A percentile compares a stretch with the other conserved stretches of the same genome.
Evolutionary conservation across 1,284 basidiomycete genomes (phyloP).

Genomic region (Apiotrichum siamense): DNA sequence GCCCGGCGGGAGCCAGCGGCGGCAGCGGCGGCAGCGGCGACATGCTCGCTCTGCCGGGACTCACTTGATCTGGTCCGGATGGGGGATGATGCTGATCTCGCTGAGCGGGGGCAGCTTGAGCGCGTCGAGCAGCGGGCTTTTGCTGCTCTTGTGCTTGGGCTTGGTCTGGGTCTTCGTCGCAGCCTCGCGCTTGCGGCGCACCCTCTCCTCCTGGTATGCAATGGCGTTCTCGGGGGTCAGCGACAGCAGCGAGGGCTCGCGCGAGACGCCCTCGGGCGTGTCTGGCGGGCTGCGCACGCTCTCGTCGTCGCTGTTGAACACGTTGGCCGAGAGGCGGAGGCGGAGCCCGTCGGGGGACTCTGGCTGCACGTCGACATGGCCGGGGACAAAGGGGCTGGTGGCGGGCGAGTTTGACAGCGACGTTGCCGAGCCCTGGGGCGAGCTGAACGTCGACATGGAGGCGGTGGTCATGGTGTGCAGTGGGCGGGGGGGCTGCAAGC

Average conservation of each 20-base stretch:
- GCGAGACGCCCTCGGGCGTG: background rate
- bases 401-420: background rate
- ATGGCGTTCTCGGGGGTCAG: background rate
- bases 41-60: slow-evolving; percentile 2
- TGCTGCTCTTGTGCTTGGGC: background rate
- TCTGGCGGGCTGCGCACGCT: background rate
- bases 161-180: no score
- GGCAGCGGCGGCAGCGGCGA: no score
- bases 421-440: background rate
- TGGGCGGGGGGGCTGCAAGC: no score
- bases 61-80: slow-evolving; percentile 27
- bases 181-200: no score
- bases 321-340: background rate
- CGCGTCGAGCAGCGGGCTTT: slow-evolving; percentile 16
- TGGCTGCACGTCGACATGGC: background rate
- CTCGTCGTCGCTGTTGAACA: background rate
- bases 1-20: no score
- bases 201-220: no score
- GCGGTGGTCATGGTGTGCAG: background rate
- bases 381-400: background rate
- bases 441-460: background rate
- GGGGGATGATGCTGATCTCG: slow-evolving; percentile 23
- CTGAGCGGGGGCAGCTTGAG: slow-evolving; percentile 23
- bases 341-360: background rate
- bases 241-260: slow-evolving; percentile 2